Conservation (phyloP, 768 basidiomycete species). For the Cystoderma amianthinum region DNA sequence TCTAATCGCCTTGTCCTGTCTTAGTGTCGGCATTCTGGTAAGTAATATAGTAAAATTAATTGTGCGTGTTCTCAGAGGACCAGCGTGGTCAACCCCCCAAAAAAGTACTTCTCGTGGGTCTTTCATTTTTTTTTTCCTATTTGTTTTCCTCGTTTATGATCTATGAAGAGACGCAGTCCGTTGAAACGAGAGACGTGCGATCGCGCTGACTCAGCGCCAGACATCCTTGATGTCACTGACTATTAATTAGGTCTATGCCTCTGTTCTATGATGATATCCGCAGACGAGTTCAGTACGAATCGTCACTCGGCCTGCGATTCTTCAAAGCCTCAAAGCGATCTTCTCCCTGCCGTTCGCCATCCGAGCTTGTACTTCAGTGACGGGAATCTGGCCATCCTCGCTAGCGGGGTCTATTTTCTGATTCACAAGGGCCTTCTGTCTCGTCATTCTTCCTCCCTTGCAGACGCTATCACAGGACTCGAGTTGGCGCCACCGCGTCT, state of each 20-base stretch:
- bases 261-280: conserved; percentile 8
- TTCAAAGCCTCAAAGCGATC: neutral
- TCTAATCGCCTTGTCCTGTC: too few species aligned
- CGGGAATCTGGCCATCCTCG: conserved; percentile 61
- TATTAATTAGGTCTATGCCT: too few species aligned
- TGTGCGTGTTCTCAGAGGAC: too few species aligned
- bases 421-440: conserved; percentile 62
- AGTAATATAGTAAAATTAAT: too few species aligned
- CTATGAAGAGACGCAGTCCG: too few species aligned
- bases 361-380: conserved; percentile 57
- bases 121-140: too few species aligned
- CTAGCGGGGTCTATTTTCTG: conserved; percentile 53
- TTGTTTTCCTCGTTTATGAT: too few species aligned
- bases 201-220: conserved; percentile 1
- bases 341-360: conserved; percentile 28
- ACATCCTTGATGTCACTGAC: too few species aligned
- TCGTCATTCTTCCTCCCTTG: conserved; percentile 53
- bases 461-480: conserved; percentile 27
- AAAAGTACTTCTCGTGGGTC: too few species aligned
- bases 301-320: conserved; percentile 19
- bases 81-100: too few species aligned
- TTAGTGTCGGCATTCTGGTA: too few species aligned
- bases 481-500: conserved; percentile 14
- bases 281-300: conserved; percentile 42
- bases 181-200: too few species aligned